Evolutionary conservation across 1,139 yeast species (phyloP).

Genomic region (Blastobotrys ciferrii): DNA sequence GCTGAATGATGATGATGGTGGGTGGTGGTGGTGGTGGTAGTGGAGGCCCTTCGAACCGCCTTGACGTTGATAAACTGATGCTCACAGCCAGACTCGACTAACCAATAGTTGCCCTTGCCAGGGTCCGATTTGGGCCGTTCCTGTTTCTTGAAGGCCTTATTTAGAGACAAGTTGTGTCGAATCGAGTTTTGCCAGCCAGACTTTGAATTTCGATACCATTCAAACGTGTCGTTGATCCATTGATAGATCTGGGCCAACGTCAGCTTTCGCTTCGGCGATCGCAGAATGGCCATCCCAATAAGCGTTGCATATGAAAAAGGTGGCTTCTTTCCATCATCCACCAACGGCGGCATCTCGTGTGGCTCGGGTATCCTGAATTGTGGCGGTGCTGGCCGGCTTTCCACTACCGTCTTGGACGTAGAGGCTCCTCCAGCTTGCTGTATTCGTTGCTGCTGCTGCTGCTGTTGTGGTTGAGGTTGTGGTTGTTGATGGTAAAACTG

Average conservation of each 20-base stretch:
- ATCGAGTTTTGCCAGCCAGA: constrained; percentile 95
- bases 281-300: constrained; percentile 89
- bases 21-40: not conserved
- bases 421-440: not conserved
- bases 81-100: constrained; percentile 79
- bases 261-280: constrained; percentile 74
- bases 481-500: not conserved
- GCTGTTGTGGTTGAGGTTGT: not conserved
- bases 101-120: constrained; percentile 98
- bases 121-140: constrained; percentile 80
- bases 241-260: constrained; percentile 88
- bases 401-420: not conserved
- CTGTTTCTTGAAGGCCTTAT: constrained; percentile 85
- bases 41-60: constrained; percentile 12
- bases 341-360: constrained; percentile 46
- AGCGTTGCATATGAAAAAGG: constrained; percentile 93
- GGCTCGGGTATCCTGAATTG: constrained; percentile 29
- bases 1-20: not conserved
- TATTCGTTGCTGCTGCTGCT: constrained; percentile 1
- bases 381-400: constrained; percentile 5
- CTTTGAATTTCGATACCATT: constrained; percentile 78
- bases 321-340: constrained; percentile 63
- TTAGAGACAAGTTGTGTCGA: constrained; percentile 78
- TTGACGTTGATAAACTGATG: constrained; percentile 66
- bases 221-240: constrained; percentile 89